Base-by-base conservation (phyloP, 2,329 filamentous ascomycete genomes). In the Elsinoe perseae region DNA sequence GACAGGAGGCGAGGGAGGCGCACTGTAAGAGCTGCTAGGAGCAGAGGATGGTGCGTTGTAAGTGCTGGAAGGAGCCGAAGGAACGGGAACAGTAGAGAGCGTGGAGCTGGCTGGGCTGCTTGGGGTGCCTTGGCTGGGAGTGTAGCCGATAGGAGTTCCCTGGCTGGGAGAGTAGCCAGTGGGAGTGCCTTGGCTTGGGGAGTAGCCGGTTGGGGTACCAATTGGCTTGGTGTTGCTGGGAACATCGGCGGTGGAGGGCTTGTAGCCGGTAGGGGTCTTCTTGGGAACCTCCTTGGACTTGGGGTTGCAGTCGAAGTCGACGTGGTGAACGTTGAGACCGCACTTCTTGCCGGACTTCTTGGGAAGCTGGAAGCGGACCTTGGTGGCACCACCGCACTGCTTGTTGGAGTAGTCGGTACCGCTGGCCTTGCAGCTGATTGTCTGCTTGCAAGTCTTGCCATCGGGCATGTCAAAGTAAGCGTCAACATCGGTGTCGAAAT, bases 361-460 rank as follows among this genome's bases (percentile, higher is more conserved):
- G 67, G 85, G 81, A 58, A 80, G 72, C 61, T 77, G 74, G 69
- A 96, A 84, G 56, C 81, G 83, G 60, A 96, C 89, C 57, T 82
- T 84, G 69, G 80, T 89, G 62, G 92, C 91, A 72, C 91, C 91
- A 81, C 90, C 92, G 70, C 92, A 97, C 79, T 96, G 89, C 59
- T 77, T 82, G 80, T 96, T 96, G 73, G 82, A 74, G 65, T 96
- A 78, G 46, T 79, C 80, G 58, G 82, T 84, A 65, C 88, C 88
- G 14, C 78, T 75, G 56, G 78, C 75, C 61, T 77, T 81, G 80
- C 89, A 95, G 54, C 77, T 68, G 62, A 80, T 76, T 60, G 81
- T 83, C 65, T 95, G 86, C 75, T 87, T 92, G 83, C 92, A 97
- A 59, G 72, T 81, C 12, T 82, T 84, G 64, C 87, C 87, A 69